These are phyloP conservation scores for Fusarium citri DNA, from an alignment of 2,329 filamentous ascomycete genomes.

Conservation along the genomic window DNA sequence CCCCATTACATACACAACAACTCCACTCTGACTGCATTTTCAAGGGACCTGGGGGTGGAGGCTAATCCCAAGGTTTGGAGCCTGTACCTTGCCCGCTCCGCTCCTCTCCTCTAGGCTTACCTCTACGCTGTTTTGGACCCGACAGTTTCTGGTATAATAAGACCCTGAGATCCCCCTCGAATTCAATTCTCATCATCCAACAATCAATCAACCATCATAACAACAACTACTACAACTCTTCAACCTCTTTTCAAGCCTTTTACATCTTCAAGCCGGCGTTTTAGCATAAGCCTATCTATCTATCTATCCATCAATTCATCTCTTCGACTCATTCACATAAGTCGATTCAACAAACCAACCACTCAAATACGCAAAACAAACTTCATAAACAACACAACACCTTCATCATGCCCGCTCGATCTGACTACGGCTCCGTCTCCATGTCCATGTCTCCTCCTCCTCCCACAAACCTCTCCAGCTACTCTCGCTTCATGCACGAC, in stretches of 20 bases:
- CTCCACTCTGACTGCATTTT: slow-evolving; percentile 29
- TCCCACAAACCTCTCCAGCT: slow-evolving; percentile 64
- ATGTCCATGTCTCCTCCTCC: slow-evolving; percentile 55
- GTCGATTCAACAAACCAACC: neutral
- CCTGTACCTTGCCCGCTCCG: slow-evolving; percentile 23
- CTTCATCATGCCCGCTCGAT: slow-evolving; percentile 52
- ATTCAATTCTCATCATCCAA: slow-evolving; percentile 2
- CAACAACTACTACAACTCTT: slow-evolving; percentile 1
- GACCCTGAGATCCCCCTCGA: slow-evolving; percentile 28
- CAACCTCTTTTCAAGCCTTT: slow-evolving; percentile 11
- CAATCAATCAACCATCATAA: slow-evolving; percentile 19
- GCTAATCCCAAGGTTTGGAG: slow-evolving; percentile 18
- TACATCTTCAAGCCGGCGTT: slow-evolving; percentile 6
- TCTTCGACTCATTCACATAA: neutral
- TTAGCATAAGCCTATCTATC: neutral
- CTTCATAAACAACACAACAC: slow-evolving; percentile 4
- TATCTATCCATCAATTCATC: neutral
- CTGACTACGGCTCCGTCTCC: slow-evolving; percentile 54
- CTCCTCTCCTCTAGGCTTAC: slow-evolving; percentile 19
- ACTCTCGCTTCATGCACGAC: slow-evolving; percentile 71
- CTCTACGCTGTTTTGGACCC: neutral
- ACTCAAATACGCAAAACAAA: neutral
- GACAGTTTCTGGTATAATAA: slow-evolving; percentile 42
- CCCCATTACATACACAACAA: slow-evolving; percentile 25
- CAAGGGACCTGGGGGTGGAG: slow-evolving; percentile 43